Percentiles rank a stretch among this genome's conserved stretches.
Conservation (phyloP, 1,284 basidiomycete genomes). For the Apiotrichum siamense region DNA sequence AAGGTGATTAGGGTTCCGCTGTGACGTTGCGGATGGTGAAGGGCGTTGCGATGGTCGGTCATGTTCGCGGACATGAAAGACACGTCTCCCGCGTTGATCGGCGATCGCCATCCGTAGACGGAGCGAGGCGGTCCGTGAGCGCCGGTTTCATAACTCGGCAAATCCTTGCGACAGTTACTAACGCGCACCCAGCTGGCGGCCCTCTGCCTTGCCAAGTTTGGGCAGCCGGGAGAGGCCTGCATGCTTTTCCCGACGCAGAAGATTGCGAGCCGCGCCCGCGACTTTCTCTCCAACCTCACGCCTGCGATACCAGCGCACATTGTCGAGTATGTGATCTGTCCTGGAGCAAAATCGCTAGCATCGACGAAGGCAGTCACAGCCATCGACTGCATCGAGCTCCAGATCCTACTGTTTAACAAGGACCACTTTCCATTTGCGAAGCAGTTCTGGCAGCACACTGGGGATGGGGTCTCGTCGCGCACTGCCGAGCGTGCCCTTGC, state of each 20-base stretch:
- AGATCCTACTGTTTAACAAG: conserved; percentile 73
- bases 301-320: conserved; percentile 57
- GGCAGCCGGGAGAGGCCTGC: conserved; percentile 61
- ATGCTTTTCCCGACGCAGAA: conserved; percentile 70
- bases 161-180: not conserved
- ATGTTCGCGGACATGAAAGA: not conserved
- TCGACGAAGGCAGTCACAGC: conserved; percentile 16
- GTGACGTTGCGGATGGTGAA: too few relatives aligned
- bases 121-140: too few relatives aligned
- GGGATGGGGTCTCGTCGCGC: conserved; percentile 81
- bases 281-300: conserved; percentile 59
- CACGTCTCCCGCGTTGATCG: not conserved
- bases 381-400: conserved; percentile 55
- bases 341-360: conserved; percentile 26
- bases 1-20: conserved; percentile 56
- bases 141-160: too few relatives aligned
- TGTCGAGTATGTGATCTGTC: conserved; percentile 65
- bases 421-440: conserved; percentile 67
- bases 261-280: conserved; percentile 66
- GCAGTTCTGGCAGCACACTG: conserved; percentile 94
- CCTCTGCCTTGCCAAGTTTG: conserved; percentile 73
- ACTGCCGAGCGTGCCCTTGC: conserved; percentile 75
- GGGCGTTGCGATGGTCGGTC: not conserved
- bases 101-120: too few relatives aligned
- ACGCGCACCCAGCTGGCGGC: conserved; percentile 60